Conservation (phyloP, 2,329 filamentous ascomycete genomes). For the Diaporthe longicolla region DNA sequence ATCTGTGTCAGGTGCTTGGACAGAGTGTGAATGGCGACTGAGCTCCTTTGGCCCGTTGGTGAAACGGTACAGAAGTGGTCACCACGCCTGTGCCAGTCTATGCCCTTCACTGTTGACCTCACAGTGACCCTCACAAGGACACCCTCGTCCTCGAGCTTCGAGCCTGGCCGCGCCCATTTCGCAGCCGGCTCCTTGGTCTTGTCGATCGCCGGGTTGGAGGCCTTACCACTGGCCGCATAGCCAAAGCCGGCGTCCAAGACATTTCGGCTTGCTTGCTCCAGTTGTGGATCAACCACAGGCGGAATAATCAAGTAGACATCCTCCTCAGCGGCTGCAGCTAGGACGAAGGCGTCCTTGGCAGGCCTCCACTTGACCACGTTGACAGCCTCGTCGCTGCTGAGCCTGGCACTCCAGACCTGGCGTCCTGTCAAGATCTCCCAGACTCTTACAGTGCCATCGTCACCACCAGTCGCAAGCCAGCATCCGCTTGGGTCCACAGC, state of each 20-base stretch:
- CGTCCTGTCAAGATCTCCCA: constrained; percentile 91
- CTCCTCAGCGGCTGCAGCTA: constrained; percentile 88
- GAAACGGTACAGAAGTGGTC: constrained; percentile 96
- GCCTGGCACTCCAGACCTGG: constrained; percentile 86
- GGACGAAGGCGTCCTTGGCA: constrained; percentile 81
- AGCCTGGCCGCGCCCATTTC: constrained; percentile 85
- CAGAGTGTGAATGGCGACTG: constrained; percentile 94
- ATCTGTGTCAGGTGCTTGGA: constrained; percentile 96
- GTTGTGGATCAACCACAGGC: constrained; percentile 77
- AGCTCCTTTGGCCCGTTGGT: constrained; percentile 80
- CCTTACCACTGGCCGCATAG: constrained; percentile 78
- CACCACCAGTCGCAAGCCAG: constrained; percentile 91
- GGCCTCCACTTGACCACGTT: constrained; percentile 93
- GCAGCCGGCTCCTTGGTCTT: constrained; percentile 81
- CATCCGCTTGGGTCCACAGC: constrained; percentile 87
- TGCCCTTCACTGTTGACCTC: constrained; percentile 84
- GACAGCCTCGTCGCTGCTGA: constrained; percentile 84
- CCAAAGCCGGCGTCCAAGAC: constrained; percentile 92
- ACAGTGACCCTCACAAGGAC: constrained; percentile 87
- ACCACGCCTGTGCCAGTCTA: constrained; percentile 93
- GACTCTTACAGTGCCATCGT: constrained; percentile 91
- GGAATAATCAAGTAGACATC: constrained; percentile 89
- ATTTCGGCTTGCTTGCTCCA: constrained; percentile 81
- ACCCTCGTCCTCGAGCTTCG: constrained; percentile 80
- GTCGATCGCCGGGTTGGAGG: constrained; percentile 64